Percentiles rank a stretch among this genome's conserved stretches.
Evolutionary conservation across 192 early-diverging fungal species (phyloP).

Genomic region (Jimgerdemannia flammicorona): DNA sequence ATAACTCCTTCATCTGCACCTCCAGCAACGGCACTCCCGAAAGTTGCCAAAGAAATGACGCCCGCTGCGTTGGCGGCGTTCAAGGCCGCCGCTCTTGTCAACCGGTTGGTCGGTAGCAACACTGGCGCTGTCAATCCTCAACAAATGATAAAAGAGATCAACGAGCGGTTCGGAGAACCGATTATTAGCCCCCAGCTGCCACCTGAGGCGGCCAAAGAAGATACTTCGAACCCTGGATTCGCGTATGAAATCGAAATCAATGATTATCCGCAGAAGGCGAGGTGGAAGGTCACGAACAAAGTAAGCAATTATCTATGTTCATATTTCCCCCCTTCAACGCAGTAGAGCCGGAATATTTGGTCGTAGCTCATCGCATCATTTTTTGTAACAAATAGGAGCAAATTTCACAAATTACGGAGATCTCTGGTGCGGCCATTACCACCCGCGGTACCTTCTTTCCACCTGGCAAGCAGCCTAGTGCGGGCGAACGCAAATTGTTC

Average conservation of each 20-base stretch:
- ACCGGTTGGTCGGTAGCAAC: slow-evolving; percentile 47
- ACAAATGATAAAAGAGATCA: slow-evolving; percentile 56
- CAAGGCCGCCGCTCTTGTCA: slow-evolving; percentile 53
- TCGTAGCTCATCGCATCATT: not conserved
- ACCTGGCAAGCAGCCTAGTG: slow-evolving; percentile 71
- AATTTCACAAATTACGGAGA: slow-evolving; percentile 89
- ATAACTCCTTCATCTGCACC: slow-evolving; percentile 18
- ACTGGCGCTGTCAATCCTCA: slow-evolving; percentile 40
- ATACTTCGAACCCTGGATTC: slow-evolving; percentile 44
- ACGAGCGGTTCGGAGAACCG: slow-evolving; percentile 39
- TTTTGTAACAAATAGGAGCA: slow-evolving; percentile 52
- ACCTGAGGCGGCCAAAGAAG: slow-evolving; percentile 26
- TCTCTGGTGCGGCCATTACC: slow-evolving; percentile 93
- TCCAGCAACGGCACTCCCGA: slow-evolving; percentile 22
- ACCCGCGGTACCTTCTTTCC: slow-evolving; percentile 88
- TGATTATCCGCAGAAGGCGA: slow-evolving; percentile 93
- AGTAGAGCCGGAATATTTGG: slow-evolving; percentile 1
- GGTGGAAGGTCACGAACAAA: slow-evolving; percentile 95
- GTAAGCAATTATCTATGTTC: slow-evolving; percentile 23
- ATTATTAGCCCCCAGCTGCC: slow-evolving; percentile 16
- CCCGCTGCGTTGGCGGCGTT: slow-evolving; percentile 49
- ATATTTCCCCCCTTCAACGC: slow-evolving; percentile 4
- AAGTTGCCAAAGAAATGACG: slow-evolving; percentile 29
- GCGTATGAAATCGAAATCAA: slow-evolving; percentile 94
- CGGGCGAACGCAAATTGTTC: slow-evolving; percentile 88